Evolutionary conservation across 208 protist species (phyloP), one percentile per base, ranked within the genome.

Genomic region (Trypanosomatidae sp.): DNA sequence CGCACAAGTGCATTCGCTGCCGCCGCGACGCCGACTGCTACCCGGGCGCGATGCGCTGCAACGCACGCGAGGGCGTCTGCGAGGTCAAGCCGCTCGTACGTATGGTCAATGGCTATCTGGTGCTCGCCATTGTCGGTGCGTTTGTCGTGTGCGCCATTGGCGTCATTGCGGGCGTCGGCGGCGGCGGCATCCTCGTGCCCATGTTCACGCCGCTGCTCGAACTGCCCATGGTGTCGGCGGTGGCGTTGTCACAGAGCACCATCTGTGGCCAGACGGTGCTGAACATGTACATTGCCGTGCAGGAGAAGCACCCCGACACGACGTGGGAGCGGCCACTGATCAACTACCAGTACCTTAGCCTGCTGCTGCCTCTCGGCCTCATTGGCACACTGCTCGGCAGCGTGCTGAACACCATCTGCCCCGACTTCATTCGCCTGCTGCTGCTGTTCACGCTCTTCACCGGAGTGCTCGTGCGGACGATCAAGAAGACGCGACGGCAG

Each of bases 131-230:
- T 58, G 3, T 87, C 0, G 26, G 58, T 7, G 58, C 66, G n/a
- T 70, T 79, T 28, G 0, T 59, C 4, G 57, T 92, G 33, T 76
- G 77, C 27, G 66, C 83, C 27, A 66, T 92, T 35, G 78, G 48
- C 18, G 78, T 84, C 11, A 45, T 92, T 39, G 75, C 83, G 2
- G 83, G 83, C 21, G 65, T 88, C 21, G 83, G 83, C 11, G 83
- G 83, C 39, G 83, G 83, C 27, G 83, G 83, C 41, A 88, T 92
- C 43, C 62, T 92, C 15, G 78, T 92, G 2, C 83, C 83, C 3
- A 62, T 88, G 65, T 87, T 83, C 53, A 64, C 59, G 16, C 57
- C 38, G 4, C 39, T 77, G 13, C 57, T 84, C 2, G 28, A 59
- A 16, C 40, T 88, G 23, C 72, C 82, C 13, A 78, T 87, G 64